Evolutionary conservation across 805 yeast species (phyloP).

Genomic region (Isabelozyma gotoi): DNA sequence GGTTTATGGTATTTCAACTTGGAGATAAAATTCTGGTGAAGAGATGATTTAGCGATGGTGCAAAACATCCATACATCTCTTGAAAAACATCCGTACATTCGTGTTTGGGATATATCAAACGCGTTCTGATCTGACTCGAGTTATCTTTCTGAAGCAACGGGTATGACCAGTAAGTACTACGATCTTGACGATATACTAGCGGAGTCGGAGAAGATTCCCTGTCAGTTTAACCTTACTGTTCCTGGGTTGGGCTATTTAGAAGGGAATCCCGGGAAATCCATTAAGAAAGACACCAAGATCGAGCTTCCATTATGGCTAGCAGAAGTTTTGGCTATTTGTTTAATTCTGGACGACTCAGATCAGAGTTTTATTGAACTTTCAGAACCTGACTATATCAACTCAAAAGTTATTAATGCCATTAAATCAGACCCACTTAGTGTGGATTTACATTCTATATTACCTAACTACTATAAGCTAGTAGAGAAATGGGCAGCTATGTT

Average conservation of each 20-base stretch:
- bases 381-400: slow-evolving; percentile 68
- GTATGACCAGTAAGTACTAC: slow-evolving; percentile 46
- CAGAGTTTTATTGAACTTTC: slow-evolving; percentile 62
- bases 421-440: slow-evolving; percentile 66
- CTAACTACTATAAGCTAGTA: slow-evolving; percentile 68
- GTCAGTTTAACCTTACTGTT: slow-evolving; percentile 71
- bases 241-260: slow-evolving; percentile 89
- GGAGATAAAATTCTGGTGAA: not conserved
- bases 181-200: slow-evolving; percentile 77
- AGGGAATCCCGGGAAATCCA: slow-evolving; percentile 67
- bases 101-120: not conserved
- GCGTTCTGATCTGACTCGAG: too few relatives aligned
- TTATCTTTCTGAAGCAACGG: not conserved
- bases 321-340: slow-evolving; percentile 59
- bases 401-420: slow-evolving; percentile 75
- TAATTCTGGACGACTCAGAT: slow-evolving; percentile 30
- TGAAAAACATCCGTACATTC: not conserved
- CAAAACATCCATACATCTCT: not conserved
- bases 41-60: not conserved
- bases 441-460: slow-evolving; percentile 64
- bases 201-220: slow-evolving; percentile 72
- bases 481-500: slow-evolving; percentile 78
- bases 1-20: not conserved
- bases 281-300: slow-evolving; percentile 58
- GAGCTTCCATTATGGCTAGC: slow-evolving; percentile 92